Evolutionary conservation across 2,329 filamentous ascomycete species (phyloP), one percentile per base, ranked within the genome.

Genomic region (Elsinoe necatrix): DNA sequence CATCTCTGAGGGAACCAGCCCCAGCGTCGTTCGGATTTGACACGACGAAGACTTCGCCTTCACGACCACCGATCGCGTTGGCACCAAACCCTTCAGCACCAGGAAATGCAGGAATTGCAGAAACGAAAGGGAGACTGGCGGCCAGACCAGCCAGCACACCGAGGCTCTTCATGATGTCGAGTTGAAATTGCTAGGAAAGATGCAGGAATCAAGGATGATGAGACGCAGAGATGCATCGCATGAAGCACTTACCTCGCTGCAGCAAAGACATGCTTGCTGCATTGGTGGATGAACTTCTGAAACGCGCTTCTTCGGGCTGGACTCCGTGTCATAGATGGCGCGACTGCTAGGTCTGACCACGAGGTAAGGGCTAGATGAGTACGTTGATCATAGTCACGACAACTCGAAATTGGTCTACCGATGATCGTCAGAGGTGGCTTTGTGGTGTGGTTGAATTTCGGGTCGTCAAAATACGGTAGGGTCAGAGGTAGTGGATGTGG

Each of bases 261-360:
- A 14, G 8, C 27, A 21, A 31, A 50, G 45, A 31, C 48, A 14
- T 14, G 27, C 27, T 29, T 29, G 23, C 18, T 27, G 43, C 43
- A 52, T 52, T 52, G 20, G 48, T 52, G 48, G 48, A 52, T 52
- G 29, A 52, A 37, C 48, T 52, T 52, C 48, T 39, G 48, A 52
- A 52, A 52, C 48, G 20, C 31, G 48, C 18, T 20, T 35, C 31
- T 37, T 29, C 45, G 16, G 25, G 9, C 18, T 18, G 45, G n/a
- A 20, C 48, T 52, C 48, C 48, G 48, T 52, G 48, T 52, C 48
- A 52, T 37, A 52, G 18, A 23, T 20, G 29, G 48, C 48, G 20
- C 48, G 48, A 52, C 29, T 52, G 31, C 31, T 16, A 29, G 43
- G 20, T 25, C 18, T 6, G 16, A 43, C 39, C 39, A 43, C 39